Percentiles rank a stretch among this genome's conserved stretches.
phyloP scores from a whole-genome alignment of 2,329 filamentous ascomycete genomes.

The Phoma sp. region DNA sequence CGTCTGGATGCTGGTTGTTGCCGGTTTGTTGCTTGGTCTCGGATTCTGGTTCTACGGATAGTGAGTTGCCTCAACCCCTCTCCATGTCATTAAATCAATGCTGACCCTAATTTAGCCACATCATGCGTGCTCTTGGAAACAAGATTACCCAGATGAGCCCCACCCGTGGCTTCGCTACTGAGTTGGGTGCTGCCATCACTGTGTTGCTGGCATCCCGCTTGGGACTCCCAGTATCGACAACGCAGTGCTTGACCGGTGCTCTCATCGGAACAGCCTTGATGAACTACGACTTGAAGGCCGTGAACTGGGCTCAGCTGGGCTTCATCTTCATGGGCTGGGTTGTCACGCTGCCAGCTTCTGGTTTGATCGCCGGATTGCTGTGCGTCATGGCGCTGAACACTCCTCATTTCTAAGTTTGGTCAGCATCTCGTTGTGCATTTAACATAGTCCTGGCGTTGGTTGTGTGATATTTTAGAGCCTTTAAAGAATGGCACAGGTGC shows the following conservation, averaged over 20 bases:
- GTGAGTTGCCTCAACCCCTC: background rate
- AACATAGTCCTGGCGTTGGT: background rate
- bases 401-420: conserved; percentile 41
- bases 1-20: conserved; percentile 66
- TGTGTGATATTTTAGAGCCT: background rate
- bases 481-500: background rate
- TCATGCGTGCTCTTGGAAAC: conserved; percentile 69
- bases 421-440: background rate
- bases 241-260: conserved; percentile 59
- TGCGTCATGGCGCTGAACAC: conserved; percentile 54
- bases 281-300: conserved; percentile 45
- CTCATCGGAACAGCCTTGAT: conserved; percentile 37
- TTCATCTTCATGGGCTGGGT: conserved; percentile 55
- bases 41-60: conserved; percentile 70
- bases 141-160: conserved; percentile 68
- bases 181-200: conserved; percentile 62
- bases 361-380: conserved; percentile 50
- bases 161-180: conserved; percentile 56
- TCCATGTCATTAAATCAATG: background rate
- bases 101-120: conserved; percentile 50
- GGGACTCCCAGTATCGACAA: conserved; percentile 69
- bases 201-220: conserved; percentile 69
- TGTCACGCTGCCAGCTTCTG: conserved; percentile 52
- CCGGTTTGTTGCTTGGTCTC: conserved; percentile 60
- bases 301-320: conserved; percentile 53